Conservation (phyloP, 1,284 basidiomycete genomes). For the Porodaedalea pini region DNA sequence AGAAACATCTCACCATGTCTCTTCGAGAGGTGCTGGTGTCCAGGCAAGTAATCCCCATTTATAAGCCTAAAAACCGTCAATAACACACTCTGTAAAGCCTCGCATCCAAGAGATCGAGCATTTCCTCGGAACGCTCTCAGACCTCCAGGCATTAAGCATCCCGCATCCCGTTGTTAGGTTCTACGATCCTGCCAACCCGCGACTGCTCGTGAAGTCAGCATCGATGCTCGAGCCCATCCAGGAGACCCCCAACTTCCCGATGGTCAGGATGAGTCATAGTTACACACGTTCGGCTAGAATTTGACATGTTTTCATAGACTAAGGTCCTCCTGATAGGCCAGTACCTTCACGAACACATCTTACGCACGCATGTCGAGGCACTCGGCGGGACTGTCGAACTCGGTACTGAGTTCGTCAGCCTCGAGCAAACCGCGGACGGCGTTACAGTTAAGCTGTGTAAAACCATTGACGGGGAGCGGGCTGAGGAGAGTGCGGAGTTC, state of each 20-base stretch:
- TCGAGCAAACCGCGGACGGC: constrained; percentile 8
- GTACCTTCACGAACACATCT: constrained; percentile 13
- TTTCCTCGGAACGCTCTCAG: constrained; percentile 9
- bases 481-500: neutral
- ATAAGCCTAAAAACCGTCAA: neutral
- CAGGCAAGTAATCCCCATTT: neutral
- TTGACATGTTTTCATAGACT: no score
- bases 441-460: constrained; percentile 9
- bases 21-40: neutral
- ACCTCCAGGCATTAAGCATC: neutral
- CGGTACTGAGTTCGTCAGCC: constrained; percentile 4
- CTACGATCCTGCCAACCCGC: constrained; percentile 6
- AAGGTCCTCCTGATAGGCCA: no score
- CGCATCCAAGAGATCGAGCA: constrained; percentile 10
- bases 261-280: neutral
- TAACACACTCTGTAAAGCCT: constrained; percentile 5
- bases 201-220: neutral
- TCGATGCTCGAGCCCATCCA: no score
- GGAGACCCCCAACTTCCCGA: neutral
- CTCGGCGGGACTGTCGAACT: constrained; percentile 17
- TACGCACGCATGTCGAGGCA: constrained; percentile 16
- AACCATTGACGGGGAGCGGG: neutral
- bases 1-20: constrained; percentile 1
- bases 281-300: no score
- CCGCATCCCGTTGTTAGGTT: neutral